Evolutionary conservation across 306 rosid genomes (phyloP).

Genomic region (Acmispon strigosus): DNA sequence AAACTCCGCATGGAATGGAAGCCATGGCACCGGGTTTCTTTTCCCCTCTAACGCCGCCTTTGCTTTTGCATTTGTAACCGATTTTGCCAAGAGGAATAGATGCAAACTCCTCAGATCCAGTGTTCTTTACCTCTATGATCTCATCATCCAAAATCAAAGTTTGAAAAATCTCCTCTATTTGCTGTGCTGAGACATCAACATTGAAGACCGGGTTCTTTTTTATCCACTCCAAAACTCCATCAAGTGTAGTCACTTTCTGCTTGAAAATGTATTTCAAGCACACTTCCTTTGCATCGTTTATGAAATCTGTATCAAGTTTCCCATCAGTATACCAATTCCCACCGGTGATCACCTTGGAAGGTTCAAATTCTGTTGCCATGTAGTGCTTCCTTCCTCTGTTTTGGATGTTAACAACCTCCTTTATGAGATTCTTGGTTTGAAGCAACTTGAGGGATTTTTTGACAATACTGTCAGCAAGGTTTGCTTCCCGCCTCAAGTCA

Average conservation of each 20-base stretch:
- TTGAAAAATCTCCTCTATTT: constrained; percentile 48
- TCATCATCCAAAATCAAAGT: constrained; percentile 59
- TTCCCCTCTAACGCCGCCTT: constrained; percentile 38
- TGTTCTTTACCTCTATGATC: constrained; percentile 52
- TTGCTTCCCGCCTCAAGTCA: constrained; percentile 52
- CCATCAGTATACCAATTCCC: constrained; percentile 67
- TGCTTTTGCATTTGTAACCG: constrained; percentile 54
- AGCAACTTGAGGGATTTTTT: constrained; percentile 48
- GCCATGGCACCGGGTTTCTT: constrained; percentile 41
- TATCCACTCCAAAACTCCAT: constrained; percentile 34
- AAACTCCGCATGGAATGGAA: constrained; percentile 73
- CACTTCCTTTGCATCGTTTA: constrained; percentile 28
- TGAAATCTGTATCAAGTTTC: constrained; percentile 38
- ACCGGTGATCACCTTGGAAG: constrained; percentile 60
- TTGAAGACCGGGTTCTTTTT: constrained; percentile 20
- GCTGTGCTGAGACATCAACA: constrained; percentile 30
- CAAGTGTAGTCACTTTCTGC: constrained; percentile 45
- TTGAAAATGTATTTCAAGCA: constrained; percentile 32
- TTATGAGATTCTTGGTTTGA: constrained; percentile 44
- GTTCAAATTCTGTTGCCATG: constrained; percentile 66
- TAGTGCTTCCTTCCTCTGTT: constrained; percentile 65
- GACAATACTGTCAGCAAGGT: constrained; percentile 32
- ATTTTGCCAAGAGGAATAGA: constrained; percentile 43
- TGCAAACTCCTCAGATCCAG: constrained; percentile 55
- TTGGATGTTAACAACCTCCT: constrained; percentile 57